Percentiles rank a stretch among this genome's conserved stretches.
Conservation (phyloP, 2,329 filamentous ascomycete species). For the Falciphora oryzae region DNA sequence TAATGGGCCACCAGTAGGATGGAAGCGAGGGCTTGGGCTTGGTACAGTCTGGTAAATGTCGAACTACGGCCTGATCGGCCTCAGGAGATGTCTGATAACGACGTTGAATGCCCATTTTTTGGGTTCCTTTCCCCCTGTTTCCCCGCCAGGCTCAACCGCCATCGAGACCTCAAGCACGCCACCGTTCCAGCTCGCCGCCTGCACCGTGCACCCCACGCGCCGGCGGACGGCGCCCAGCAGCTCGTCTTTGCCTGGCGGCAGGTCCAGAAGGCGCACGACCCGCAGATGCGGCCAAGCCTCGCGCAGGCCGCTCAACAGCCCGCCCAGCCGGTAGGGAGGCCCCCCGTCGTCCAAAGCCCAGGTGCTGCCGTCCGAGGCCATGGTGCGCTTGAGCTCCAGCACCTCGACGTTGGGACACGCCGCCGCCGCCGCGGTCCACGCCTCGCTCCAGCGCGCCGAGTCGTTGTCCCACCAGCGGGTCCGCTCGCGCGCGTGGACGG, state of each 20-base stretch:
- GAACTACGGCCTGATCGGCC: not conserved
- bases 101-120: not conserved
- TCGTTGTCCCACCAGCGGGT: not conserved
- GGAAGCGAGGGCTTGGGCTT: not conserved
- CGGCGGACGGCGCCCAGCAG: not conserved
- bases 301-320: not conserved
- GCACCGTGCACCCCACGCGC: not conserved
- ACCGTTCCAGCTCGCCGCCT: not conserved
- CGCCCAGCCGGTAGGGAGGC: not conserved
- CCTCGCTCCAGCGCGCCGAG: not conserved
- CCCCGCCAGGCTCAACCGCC: not conserved
- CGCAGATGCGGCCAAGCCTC: not conserved
- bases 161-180: not conserved
- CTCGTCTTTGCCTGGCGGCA: not conserved
- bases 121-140: not conserved
- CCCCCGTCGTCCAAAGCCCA: not conserved
- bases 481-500: not conserved
- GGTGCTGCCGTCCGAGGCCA: not conserved
- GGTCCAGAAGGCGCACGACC: not conserved
- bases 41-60: not conserved
- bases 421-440: not conserved
- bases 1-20: no score
- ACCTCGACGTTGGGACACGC: not conserved
- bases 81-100: not conserved
- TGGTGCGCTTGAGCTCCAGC: not conserved